Evolutionary conservation across 139 green algal species (phyloP).

Genomic region (Picochlorum sp.): DNA sequence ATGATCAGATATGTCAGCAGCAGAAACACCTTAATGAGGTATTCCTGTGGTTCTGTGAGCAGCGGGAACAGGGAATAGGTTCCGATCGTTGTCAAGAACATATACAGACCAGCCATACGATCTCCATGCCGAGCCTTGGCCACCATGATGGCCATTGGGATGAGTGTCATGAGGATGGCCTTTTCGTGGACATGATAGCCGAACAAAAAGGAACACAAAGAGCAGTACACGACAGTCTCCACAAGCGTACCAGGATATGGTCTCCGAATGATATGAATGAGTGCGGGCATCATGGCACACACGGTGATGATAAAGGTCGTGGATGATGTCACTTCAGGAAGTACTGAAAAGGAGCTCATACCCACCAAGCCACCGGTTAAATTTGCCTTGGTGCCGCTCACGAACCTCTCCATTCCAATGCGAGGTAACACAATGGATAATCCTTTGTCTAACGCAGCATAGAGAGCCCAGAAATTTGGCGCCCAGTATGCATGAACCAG

Average conservation of each 20-base stretch:
- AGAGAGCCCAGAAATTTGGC: constrained; percentile 90
- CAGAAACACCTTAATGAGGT: constrained; percentile 66
- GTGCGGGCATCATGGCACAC: constrained; percentile 52
- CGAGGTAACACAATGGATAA: constrained; percentile 23
- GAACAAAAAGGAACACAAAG: constrained; percentile 74
- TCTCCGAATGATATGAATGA: constrained; percentile 40
- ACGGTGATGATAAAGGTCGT: constrained; percentile 40
- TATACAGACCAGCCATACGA: constrained; percentile 23
- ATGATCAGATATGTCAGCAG: constrained; percentile 29
- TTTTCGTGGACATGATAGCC: constrained; percentile 98
- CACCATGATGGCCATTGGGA: constrained; percentile 39
- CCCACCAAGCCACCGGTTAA: constrained; percentile 68
- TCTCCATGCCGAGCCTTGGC: neutral
- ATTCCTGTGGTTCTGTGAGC: constrained; percentile 65
- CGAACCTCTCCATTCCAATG: constrained; percentile 11
- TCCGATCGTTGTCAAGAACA: constrained; percentile 41
- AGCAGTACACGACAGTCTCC: constrained; percentile 34
- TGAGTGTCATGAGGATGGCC: constrained; percentile 64
- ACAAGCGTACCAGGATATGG: constrained; percentile 31
- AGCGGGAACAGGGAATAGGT: constrained; percentile 72
- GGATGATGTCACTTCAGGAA: constrained; percentile 57
- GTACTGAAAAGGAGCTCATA: constrained; percentile 52
- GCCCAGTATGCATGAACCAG: constrained; percentile 94
- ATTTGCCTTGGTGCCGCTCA: neutral
- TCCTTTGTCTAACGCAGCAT: constrained; percentile 68